Conservation (phyloP, 2,329 filamentous ascomycete species). For the Ophioceras dolichostomum region DNA sequence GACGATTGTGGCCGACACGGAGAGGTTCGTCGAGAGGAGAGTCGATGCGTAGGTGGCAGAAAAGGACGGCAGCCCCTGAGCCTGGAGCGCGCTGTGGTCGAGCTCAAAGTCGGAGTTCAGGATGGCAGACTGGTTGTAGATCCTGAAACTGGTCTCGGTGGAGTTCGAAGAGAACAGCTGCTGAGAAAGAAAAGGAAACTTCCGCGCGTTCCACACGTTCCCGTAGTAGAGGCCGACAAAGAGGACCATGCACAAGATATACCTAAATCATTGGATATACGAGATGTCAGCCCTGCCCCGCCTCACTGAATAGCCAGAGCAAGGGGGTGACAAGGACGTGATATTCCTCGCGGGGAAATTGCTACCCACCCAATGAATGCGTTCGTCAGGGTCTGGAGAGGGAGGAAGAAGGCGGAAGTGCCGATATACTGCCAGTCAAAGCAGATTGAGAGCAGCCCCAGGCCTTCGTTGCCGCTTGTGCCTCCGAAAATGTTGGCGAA, state of each 20-base stretch:
- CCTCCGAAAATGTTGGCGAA: constrained; percentile 25
- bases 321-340: neutral
- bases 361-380: constrained; percentile 17
- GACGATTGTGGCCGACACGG: constrained; percentile 29
- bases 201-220: constrained; percentile 23
- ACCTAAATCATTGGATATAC: constrained; percentile 7
- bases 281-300: no score
- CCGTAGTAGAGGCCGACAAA: constrained; percentile 26
- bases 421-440: constrained; percentile 33
- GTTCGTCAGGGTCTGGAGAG: constrained; percentile 24
- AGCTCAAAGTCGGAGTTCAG: constrained; percentile 24
- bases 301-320: neutral
- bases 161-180: constrained; percentile 23
- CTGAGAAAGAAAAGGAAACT: constrained; percentile 22
- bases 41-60: constrained; percentile 24
- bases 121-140: constrained; percentile 29
- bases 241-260: constrained; percentile 20
- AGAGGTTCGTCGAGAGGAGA: constrained; percentile 29
- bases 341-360: no score
- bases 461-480: constrained; percentile 20
- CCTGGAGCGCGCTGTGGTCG: constrained; percentile 17
- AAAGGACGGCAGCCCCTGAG: constrained; percentile 27
- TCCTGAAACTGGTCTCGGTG: constrained; percentile 18
- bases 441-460: constrained; percentile 25
- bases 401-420: constrained; percentile 21